Evolutionary conservation across 768 basidiomycete genomes (phyloP), one percentile per base, ranked within the genome.

Genomic region (Roridomyces roridus): DNA sequence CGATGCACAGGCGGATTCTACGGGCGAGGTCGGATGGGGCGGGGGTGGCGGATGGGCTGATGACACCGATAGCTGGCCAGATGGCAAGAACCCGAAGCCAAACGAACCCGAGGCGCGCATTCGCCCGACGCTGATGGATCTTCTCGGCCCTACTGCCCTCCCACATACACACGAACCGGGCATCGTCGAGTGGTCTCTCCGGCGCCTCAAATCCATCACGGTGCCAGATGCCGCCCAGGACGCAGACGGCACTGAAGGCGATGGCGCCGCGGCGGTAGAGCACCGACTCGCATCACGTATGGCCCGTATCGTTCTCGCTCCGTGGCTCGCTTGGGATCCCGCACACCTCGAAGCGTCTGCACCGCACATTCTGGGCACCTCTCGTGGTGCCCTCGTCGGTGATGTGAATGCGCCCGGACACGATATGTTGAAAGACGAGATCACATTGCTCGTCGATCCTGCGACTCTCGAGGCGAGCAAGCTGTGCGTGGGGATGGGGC

Each of bases 141-240:
- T 84, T 37, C 69, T 91, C 6, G 89, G 87, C 0, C 83, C 84
- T 3, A 83, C 81, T 12, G 67, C 71, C 6, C 70, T 91, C 31
- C 84, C 88, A 0, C 63, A 81, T 48, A 88, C 89, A 0, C 88
- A 91, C 63, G 79, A 76, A 6, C 76, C 85, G 2, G 88, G 87
- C 9, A 70, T 89, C 44, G 83, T 89, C 48, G 90, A 92, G 70
- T 79, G 74, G 29, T 86, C 86, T 1, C 81, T 86, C 51, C 79
- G 90, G 11, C 78, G 80, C 28, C 73, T 92, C 67, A 76, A 78
- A 51, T 70, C 78, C 10, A 67, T 87, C 58, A 62, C 72, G 1
- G 68, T 73, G 9, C 82, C 82, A 3, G 68, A 3, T 74, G 11
- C 57, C 67, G 8, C 48, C 68, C 15, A 58, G 56, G 51, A 69